These are phyloP conservation scores for Buddleja alternifolia DNA, from an alignment of 257 asterid species.

Conservation along the genomic window DNA sequence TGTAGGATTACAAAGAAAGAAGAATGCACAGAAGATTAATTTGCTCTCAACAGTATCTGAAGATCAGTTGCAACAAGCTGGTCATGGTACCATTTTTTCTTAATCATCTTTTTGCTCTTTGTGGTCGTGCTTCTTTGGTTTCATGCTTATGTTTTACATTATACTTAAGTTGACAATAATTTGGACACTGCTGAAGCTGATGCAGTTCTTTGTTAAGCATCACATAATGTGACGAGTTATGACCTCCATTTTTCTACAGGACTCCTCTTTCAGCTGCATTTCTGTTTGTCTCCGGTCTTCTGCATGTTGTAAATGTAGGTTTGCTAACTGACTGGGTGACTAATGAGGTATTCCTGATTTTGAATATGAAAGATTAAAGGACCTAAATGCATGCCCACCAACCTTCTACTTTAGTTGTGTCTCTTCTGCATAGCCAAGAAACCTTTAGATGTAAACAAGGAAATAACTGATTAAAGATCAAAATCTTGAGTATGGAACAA, in stretches of 20 bases:
- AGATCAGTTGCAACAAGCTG: constrained; percentile 46
- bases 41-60: constrained; percentile 50
- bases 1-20: constrained; percentile 52
- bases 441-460: neutral
- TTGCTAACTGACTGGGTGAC: neutral
- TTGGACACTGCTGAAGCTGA: constrained; percentile 6
- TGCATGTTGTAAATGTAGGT: neutral
- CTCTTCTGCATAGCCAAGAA: neutral
- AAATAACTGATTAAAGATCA: neutral
- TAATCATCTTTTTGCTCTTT: constrained; percentile 21
- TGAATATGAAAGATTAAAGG: neutral
- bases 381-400: neutral
- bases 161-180: constrained; percentile 4
- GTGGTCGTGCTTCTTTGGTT: constrained; percentile 8
- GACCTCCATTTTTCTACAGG: neutral
- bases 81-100: constrained; percentile 29
- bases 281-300: neutral
- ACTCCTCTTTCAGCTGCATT: neutral
- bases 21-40: constrained; percentile 38
- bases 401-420: neutral
- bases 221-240: neutral
- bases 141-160: constrained; percentile 8
- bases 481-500: no score
- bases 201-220: neutral
- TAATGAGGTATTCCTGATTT: neutral